Conservation (phyloP, 1,284 basidiomycete species). For the Macrocystidia cucumis region DNA sequence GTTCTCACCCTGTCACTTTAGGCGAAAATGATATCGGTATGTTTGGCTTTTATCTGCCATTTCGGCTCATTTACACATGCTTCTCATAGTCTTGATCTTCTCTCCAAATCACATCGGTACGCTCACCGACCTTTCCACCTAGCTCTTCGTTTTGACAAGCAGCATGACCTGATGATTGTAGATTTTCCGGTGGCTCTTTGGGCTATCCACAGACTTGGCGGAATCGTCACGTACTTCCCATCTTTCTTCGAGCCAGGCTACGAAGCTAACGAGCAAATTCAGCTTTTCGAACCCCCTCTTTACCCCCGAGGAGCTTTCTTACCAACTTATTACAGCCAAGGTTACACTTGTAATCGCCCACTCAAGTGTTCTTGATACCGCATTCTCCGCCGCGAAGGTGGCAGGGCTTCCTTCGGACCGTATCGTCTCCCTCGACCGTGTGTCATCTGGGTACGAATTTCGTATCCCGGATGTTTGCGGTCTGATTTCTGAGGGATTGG, state of each 20-base stretch:
- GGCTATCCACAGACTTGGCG: conserved; percentile 67
- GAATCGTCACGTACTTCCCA: conserved; percentile 45
- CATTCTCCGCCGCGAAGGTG: conserved; percentile 45
- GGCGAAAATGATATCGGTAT: conserved; percentile 43
- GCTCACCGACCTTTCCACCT: conserved; percentile 6
- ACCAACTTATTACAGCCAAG: conserved; percentile 45
- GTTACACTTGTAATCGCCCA: conserved; percentile 52
- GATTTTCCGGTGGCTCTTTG: conserved; percentile 67
- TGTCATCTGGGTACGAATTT: conserved; percentile 9
- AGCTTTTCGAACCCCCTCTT: conserved; percentile 60
- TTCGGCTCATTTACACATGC: neutral
- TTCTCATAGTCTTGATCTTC: conserved; percentile 42
- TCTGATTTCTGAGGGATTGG: conserved; percentile 26
- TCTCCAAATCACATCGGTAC: conserved; percentile 57
- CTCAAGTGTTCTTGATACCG: conserved; percentile 39
- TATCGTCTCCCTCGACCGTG: conserved; percentile 32
- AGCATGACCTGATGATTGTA: conserved; percentile 14
- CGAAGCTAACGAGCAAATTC: conserved; percentile 4
- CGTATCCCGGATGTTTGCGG: conserved; percentile 22
- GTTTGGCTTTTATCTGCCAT: conserved; percentile 1
- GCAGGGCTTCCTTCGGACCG: conserved; percentile 44
- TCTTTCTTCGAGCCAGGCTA: neutral
- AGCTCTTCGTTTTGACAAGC: neutral
- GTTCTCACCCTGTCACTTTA: conserved; percentile 11
- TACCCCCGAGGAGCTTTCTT: conserved; percentile 50